These are phyloP conservation scores for Saturnispora silvae DNA, from an alignment of 805 yeast genomes.

Conservation along the genomic window DNA sequence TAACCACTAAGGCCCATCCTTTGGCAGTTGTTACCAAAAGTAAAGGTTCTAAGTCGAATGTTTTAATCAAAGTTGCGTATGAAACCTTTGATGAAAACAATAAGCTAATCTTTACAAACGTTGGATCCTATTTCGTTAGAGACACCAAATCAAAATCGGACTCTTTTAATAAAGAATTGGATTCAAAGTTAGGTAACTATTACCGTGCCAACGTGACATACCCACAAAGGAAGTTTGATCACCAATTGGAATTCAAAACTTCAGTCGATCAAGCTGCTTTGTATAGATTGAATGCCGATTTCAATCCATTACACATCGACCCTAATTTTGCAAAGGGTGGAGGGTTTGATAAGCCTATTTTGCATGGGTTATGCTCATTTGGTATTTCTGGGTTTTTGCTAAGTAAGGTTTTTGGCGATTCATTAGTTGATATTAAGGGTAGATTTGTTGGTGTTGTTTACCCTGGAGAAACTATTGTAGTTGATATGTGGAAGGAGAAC, in stretches of 20 bases:
- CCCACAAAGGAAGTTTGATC: constrained; percentile 49
- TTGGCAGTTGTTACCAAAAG: constrained; percentile 67
- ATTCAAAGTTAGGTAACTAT: constrained; percentile 31
- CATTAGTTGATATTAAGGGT: constrained; percentile 73
- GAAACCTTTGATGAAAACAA: constrained; percentile 57
- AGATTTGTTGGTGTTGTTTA: constrained; percentile 86
- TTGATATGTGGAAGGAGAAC: constrained; percentile 77
- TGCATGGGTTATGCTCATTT: constrained; percentile 85
- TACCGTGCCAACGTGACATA: constrained; percentile 54
- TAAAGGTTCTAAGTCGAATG: constrained; percentile 51
- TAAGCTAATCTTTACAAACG: constrained; percentile 66
- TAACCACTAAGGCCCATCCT: constrained; percentile 55
- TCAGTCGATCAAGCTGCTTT: constrained; percentile 71
- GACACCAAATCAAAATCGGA: constrained; percentile 50
- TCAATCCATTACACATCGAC: constrained; percentile 91
- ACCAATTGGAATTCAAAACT: constrained; percentile 46
- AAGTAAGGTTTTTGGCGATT: constrained; percentile 63
- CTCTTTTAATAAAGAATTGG: constrained; percentile 35
- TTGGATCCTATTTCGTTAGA: constrained; percentile 76
- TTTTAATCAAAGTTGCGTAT: constrained; percentile 63
- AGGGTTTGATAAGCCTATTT: constrained; percentile 73
- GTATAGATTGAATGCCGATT: constrained; percentile 88
- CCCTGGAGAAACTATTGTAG: constrained; percentile 84
- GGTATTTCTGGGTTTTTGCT: constrained; percentile 74
- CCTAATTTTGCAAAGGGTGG: constrained; percentile 84